phyloP scores from a whole-genome alignment of 495 filamentous ascomycete species.

The Aspergillus leporis region DNA sequence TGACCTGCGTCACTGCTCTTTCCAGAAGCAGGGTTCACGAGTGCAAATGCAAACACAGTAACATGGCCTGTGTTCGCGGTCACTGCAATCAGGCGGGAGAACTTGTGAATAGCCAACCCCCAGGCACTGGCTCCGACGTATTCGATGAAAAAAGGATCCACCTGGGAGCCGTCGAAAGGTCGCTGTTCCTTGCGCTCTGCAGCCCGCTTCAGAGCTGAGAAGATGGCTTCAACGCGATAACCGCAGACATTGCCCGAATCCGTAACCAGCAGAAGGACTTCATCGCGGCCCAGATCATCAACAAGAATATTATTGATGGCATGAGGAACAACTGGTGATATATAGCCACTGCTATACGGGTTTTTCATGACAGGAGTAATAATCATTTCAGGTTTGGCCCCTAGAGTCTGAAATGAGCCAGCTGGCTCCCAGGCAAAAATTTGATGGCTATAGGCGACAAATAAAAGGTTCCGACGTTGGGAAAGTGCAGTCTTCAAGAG shows the following conservation, averaged over 20 bases:
- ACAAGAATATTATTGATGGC: conserved; percentile 77
- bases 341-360: conserved; percentile 48
- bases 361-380: conserved; percentile 61
- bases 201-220: conserved; percentile 42
- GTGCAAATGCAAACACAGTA: conserved; percentile 72
- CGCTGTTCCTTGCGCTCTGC: conserved; percentile 22
- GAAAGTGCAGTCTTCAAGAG: conserved; percentile 51
- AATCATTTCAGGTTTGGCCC: conserved; percentile 60
- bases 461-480: conserved; percentile 66
- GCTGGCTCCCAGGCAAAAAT: conserved; percentile 75
- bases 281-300: conserved; percentile 76
- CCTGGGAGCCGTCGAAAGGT: conserved; percentile 30
- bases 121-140: conserved; percentile 80
- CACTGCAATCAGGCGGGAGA: conserved; percentile 77
- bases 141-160: conserved; percentile 66
- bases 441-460: conserved; percentile 68
- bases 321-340: conserved; percentile 62
- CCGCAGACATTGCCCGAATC: conserved; percentile 90
- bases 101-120: conserved; percentile 83
- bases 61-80: conserved; percentile 71
- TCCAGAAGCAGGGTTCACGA: conserved; percentile 40
- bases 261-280: conserved; percentile 72
- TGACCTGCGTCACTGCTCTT: conserved; percentile 22
- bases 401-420: conserved; percentile 64
- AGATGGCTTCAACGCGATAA: conserved; percentile 67